phyloP scores from a whole-genome alignment of 495 filamentous ascomycete genomes.

The Saxophila tyrrhenica region DNA sequence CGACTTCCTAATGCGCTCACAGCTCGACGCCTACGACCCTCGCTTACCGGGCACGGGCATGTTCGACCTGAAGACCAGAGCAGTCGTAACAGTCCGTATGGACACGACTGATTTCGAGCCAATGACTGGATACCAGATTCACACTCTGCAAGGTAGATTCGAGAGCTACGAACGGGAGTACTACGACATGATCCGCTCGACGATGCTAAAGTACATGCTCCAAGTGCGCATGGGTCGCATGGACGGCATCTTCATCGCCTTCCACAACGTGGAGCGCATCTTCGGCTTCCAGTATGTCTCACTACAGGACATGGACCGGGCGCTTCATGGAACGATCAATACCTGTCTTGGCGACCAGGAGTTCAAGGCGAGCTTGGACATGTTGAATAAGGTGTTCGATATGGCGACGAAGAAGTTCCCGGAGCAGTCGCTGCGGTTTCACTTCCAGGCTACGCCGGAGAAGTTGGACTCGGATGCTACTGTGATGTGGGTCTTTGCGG shows the following conservation, averaged over 20 bases:
- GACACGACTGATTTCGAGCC: constrained; percentile 56
- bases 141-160: constrained; percentile 55
- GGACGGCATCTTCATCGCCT: constrained; percentile 98
- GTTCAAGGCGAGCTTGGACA: constrained; percentile 63
- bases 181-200: constrained; percentile 89
- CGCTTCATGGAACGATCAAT: constrained; percentile 63
- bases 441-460: constrained; percentile 60
- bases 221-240: constrained; percentile 94
- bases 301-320: constrained; percentile 72
- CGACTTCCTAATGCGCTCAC: constrained; percentile 92
- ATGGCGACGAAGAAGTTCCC: constrained; percentile 63
- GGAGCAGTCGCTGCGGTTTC: constrained; percentile 61
- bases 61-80: constrained; percentile 95
- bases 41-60: constrained; percentile 83
- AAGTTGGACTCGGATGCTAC: neutral
- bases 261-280: constrained; percentile 86
- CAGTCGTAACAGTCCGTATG: constrained; percentile 84
- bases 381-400: constrained; percentile 70
- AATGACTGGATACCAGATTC: constrained; percentile 84
- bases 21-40: constrained; percentile 83
- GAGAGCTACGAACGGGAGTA: constrained; percentile 93
- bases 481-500: constrained; percentile 74
- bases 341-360: constrained; percentile 68
- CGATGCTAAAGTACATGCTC: constrained; percentile 93
- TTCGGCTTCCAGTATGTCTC: constrained; percentile 96